phyloP scores from a whole-genome alignment of 1,284 basidiomycete species.

The Rhizoctonia solani region DNA sequence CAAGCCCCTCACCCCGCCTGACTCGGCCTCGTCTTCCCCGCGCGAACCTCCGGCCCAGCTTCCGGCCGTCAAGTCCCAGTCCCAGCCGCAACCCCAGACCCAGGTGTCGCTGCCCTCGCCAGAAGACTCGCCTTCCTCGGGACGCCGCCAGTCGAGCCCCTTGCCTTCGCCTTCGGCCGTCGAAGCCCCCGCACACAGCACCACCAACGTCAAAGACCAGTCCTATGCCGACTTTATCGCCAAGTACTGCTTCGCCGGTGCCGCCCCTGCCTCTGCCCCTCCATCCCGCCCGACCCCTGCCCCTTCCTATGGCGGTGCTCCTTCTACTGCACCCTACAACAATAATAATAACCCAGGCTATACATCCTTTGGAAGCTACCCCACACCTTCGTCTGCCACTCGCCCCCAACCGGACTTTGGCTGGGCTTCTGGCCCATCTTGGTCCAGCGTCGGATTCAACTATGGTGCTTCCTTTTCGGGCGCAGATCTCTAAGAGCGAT shows the following conservation, averaged over 20 bases:
- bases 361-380: no score
- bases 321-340: no score
- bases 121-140: conserved; percentile 2
- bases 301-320: no score
- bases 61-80: background rate
- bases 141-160: conserved; percentile 8
- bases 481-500: conserved; percentile 9
- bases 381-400: background rate
- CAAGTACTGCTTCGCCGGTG: conserved; percentile 39
- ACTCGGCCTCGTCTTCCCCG: conserved; percentile 20
- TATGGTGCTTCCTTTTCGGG: conserved; percentile 17
- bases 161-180: conserved; percentile 27
- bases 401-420: conserved; percentile 17
- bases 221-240: conserved; percentile 38
- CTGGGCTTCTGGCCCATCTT: conserved; percentile 7
- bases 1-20: conserved; percentile 23
- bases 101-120: conserved; percentile 19
- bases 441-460: conserved; percentile 20
- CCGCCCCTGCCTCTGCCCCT: conserved; percentile 8
- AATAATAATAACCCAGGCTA: no score
- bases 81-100: background rate
- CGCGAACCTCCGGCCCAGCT: conserved; percentile 3
- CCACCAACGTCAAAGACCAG: conserved; percentile 26
- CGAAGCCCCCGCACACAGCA: conserved; percentile 27
- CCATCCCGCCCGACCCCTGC: background rate